Base-by-base conservation (phyloP, 768 basidiomycete genomes). In the Suillus lakei region DNA sequence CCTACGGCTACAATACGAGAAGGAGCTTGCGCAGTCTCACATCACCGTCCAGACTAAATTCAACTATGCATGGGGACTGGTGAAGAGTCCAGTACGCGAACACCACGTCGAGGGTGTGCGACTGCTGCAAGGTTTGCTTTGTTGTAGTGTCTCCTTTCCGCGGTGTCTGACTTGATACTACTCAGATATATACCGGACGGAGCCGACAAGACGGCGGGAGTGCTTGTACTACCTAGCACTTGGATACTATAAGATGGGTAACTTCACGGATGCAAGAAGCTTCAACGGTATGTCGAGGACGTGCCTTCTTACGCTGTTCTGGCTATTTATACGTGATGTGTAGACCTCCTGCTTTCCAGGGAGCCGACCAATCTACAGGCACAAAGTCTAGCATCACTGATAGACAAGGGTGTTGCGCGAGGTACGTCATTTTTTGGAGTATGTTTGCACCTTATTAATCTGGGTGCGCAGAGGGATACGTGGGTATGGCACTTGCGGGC, bases 141-240 rank as follows among this genome's bases (percentile, higher is more conserved):
- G 79, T 71, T 46, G 54, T 26, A 21, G 12, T 18, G 26, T 46
- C 56, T 6, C 44, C 32, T 7, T 38, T 43, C 30, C 13, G 26
- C 10, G 60, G 3, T 36, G 58, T 64, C 66, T 64, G 67, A 61
- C 23, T 65, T 34, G 67, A 68, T 32, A 38, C 38, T 41, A 30
- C 46, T 18, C 72, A 98, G 98, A 98, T 62, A 91, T 99, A 54
- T 99, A 97, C 79, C 89, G 94, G 32, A 83, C 88, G 18, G 96
- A 98, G 67, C 91, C 96, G 5, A 77, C 88, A 26, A 86, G 97
- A 68, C 85, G 98, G 67, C 83, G 97, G 79, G 98, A 99, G 79
- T 99, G 97, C 71, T 80, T 98, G 41, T 99, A 99, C 74, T 99
- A 98, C 80, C 88, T 99, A 30, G 95, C 96, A 4, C 83, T 99